Conservation (phyloP, 148 eudicot genomes). For the Chenopodium berlandieri region DNA sequence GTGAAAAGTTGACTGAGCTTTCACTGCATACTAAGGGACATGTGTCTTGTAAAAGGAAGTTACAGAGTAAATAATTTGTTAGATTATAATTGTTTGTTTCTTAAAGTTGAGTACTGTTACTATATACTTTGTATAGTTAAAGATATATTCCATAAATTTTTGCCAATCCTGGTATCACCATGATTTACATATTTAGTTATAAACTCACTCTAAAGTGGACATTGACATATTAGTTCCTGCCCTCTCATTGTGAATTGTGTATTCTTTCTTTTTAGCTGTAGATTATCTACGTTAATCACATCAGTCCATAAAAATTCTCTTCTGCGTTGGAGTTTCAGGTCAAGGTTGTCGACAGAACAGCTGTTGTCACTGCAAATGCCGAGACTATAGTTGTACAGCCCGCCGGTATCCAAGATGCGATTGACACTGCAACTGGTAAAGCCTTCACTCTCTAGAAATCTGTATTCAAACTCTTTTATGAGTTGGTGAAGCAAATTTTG, state of each 20-base stretch:
- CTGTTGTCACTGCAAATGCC: slow-evolving; percentile 81
- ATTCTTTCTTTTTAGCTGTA: background rate
- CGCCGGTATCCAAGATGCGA: slow-evolving; percentile 82
- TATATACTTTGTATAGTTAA: too few species aligned
- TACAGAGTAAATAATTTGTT: background rate
- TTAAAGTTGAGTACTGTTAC: background rate
- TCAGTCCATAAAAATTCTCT: background rate
- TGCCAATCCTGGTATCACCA: background rate
- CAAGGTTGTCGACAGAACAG: slow-evolving; percentile 79
- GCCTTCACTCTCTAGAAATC: background rate
- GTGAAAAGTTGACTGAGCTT: background rate
- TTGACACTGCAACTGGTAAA: slow-evolving; percentile 71
- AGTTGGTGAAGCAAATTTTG: background rate
- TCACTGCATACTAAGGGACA: background rate
- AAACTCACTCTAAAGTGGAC: background rate
- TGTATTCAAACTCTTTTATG: background rate
- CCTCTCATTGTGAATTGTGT: background rate
- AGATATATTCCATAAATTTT: background rate
- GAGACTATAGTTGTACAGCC: slow-evolving; percentile 82
- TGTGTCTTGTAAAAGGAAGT: background rate
- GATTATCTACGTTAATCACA: background rate
- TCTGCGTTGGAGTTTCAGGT: slow-evolving; percentile 47
- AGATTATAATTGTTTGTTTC: too few species aligned
- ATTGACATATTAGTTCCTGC: too few species aligned
- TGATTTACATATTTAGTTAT: too few species aligned